phyloP scores from a whole-genome alignment of 352 stramenopile genomes.

The Globisporangium cylindrosporum region DNA sequence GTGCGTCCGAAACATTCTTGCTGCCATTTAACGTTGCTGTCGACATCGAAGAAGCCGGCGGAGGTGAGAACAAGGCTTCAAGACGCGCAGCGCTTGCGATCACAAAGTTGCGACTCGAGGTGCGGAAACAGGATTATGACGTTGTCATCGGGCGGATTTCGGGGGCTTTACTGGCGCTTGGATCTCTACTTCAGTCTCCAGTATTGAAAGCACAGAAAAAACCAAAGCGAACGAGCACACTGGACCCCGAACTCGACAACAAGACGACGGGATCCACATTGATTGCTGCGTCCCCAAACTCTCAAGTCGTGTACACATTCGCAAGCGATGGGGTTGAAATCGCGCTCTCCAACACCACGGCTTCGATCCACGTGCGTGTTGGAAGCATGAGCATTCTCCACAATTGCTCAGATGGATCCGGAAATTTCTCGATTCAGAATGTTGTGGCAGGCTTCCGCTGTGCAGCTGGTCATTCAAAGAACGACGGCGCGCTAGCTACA shows the following conservation, averaged over 20 bases:
- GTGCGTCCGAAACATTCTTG: constrained; percentile 33
- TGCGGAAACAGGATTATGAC: constrained; percentile 27
- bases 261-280: not conserved
- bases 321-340: constrained; percentile 59
- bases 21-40: constrained; percentile 48
- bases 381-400: constrained; percentile 40
- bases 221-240: not conserved
- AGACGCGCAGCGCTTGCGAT: constrained; percentile 22
- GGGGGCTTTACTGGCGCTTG: not conserved
- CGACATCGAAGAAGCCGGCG: constrained; percentile 27
- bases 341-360: constrained; percentile 23
- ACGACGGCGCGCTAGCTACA: not conserved
- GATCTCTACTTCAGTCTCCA: constrained; percentile 4
- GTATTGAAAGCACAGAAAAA: not conserved
- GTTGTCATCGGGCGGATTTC: constrained; percentile 12
- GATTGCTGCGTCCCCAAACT: not conserved
- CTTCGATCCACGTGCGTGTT: constrained; percentile 59
- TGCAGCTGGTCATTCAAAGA: not conserved
- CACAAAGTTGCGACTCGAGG: constrained; percentile 34
- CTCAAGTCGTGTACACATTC: constrained; percentile 21
- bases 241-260: not conserved
- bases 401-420: constrained; percentile 20
- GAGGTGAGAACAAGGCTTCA: constrained; percentile 13
- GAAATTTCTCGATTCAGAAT: constrained; percentile 60
- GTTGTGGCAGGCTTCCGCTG: constrained; percentile 45